Evolutionary conservation across 169 alveolate species (phyloP).

Genomic region (Plasmodium vinckei): DNA sequence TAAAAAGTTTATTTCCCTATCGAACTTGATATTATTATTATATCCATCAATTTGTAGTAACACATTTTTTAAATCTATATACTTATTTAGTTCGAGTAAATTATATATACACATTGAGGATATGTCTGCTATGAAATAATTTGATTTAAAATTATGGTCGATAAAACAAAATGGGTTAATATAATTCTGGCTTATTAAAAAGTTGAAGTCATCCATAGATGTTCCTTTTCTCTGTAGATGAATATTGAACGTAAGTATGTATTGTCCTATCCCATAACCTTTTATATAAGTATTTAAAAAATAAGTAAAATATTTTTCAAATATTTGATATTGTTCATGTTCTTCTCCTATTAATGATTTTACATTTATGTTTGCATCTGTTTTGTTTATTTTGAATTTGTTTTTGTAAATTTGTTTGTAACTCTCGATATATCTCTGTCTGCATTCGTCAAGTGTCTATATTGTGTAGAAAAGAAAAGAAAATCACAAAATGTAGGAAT

Average conservation of each 20-base stretch:
- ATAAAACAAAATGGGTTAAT: constrained; percentile 87
- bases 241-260: constrained; percentile 82
- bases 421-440: constrained; percentile 57
- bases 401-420: constrained; percentile 68
- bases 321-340: constrained; percentile 77
- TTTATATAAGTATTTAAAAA: constrained; percentile 78
- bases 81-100: constrained; percentile 73
- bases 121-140: constrained; percentile 77
- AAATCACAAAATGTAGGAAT: neutral
- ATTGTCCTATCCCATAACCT: constrained; percentile 84
- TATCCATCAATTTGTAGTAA: constrained; percentile 24
- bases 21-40: constrained; percentile 10
- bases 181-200: constrained; percentile 82
- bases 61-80: constrained; percentile 61
- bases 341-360: constrained; percentile 51
- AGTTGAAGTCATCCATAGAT: constrained; percentile 88
- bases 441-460: constrained; percentile 28
- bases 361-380: constrained; percentile 10
- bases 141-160: constrained; percentile 77
- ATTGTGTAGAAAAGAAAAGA: neutral
- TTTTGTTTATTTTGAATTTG: constrained; percentile 55
- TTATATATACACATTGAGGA: constrained; percentile 76
- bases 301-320: constrained; percentile 74
- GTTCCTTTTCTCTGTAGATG: constrained; percentile 91
- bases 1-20: neutral